Base-by-base conservation (phyloP, 163 green algal genomes). In the Trebouxia gelatinosa region DNA sequence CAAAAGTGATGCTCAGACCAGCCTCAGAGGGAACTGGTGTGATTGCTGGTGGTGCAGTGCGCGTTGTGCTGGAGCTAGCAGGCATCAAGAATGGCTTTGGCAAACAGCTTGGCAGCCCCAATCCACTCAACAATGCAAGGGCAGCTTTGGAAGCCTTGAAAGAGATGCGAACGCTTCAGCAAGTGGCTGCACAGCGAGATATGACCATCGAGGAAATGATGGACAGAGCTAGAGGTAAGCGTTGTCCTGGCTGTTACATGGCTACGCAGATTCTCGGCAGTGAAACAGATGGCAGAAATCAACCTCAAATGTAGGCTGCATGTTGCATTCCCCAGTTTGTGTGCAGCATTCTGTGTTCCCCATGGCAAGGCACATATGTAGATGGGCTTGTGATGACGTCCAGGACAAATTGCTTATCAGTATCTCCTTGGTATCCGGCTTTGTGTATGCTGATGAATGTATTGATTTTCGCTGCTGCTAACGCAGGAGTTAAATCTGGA, bases 61-160 rank as follows among this genome's bases (percentile, higher is more conserved):
- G 95, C 23, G 82, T 88, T 9, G 95, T 98, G 65, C 89, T 98
- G 77, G 94, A 98, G 89, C 80, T 98, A 78, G 93, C 94, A 43
- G 95, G 95, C 72, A 87, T 98, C 54, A 88, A 97, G 82, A 99
- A 99, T 80, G 90, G 80, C 11, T 93, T 99, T 64, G 94, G 92
- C 77, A 99, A 99, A 92, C 90, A 97, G 84, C 74, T 98, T 34
- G 94, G 94, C 80, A 93, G 81, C 79, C 82, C 79, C 62, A 95
- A 91, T 82, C 84, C 90, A 29, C 88, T 99, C 51, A 99, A 99
- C 90, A 99, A 98, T 74, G 95, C 95, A 0, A 90, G 93, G 31
- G 93, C 91, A 19, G 92, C 94, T 9, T 70, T 99, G n/a, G 87
- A 94, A 31, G 93, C 89, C 4, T 86, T 98, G 40, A 71, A 74